These are phyloP conservation scores for Pleurotus djamor DNA, from an alignment of 768 basidiomycete genomes.

Conservation along the genomic window DNA sequence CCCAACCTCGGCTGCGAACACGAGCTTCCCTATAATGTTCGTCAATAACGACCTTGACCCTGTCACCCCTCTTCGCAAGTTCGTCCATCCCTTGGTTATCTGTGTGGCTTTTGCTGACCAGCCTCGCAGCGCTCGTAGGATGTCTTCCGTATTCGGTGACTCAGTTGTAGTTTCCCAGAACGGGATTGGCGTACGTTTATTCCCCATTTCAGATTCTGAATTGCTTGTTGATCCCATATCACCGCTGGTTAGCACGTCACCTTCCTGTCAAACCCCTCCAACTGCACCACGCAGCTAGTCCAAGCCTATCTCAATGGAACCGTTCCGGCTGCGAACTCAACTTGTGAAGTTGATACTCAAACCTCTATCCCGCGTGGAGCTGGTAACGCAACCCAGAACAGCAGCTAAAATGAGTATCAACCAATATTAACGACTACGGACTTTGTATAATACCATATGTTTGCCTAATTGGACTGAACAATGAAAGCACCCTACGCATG, in stretches of 20 bases:
- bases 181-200: conserved; percentile 30
- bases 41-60: conserved; percentile 32
- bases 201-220: background rate
- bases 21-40: conserved; percentile 35
- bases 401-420: background rate
- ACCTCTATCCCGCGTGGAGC: background rate
- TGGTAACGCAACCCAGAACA: background rate
- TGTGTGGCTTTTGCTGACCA: background rate
- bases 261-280: conserved; percentile 12
- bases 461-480: no score
- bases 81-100: background rate
- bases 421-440: no score
- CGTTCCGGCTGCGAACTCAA: conserved; percentile 22
- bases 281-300: conserved; percentile 24
- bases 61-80: conserved; percentile 12
- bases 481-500: no score
- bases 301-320: conserved; percentile 38
- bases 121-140: conserved; percentile 32
- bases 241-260: conserved; percentile 13
- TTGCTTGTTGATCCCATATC: background rate
- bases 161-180: conserved; percentile 41
- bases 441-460: no score
- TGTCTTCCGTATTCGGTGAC: conserved; percentile 28
- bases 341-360: background rate
- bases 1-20: conserved; percentile 28